A percentile compares a stretch with the other conserved stretches of the same genome.
Evolutionary conservation across 2,329 filamentous ascomycete species (phyloP).

Genomic region (Colletotrichum caudatum): DNA sequence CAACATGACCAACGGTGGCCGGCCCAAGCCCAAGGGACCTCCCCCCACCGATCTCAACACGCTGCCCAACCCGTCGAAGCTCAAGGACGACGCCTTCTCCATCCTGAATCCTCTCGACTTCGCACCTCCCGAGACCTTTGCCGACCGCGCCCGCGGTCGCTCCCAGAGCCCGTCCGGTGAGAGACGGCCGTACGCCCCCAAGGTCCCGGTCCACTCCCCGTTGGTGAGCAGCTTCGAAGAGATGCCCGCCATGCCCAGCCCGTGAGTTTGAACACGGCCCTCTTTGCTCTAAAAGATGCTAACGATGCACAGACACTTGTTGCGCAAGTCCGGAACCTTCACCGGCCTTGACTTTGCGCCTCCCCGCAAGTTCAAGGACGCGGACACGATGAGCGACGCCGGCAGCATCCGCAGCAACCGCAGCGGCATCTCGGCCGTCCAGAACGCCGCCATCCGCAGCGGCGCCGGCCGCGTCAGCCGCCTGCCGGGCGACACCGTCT

Average conservation of each 20-base stretch:
- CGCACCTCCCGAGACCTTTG: constrained; percentile 78
- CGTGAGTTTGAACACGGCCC: constrained; percentile 67
- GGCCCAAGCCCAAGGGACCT: constrained; percentile 63
- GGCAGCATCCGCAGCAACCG: constrained; percentile 77
- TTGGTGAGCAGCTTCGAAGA: constrained; percentile 89
- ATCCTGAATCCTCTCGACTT: constrained; percentile 80
- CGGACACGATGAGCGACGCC: constrained; percentile 71
- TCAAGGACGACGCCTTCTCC: constrained; percentile 84
- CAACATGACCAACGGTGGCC: constrained; percentile 53
- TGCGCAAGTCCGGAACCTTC: constrained; percentile 83
- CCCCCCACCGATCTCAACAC: constrained; percentile 80
- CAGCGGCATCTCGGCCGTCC: constrained; percentile 79
- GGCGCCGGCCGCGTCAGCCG: constrained; percentile 90
- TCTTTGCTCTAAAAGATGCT: neutral
- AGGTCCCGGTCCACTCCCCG: constrained; percentile 79
- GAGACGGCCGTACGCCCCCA: constrained; percentile 77
- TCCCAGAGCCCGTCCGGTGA: constrained; percentile 74
- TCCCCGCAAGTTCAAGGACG: constrained; percentile 77
- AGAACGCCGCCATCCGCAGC: constrained; percentile 78
- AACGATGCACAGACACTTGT: constrained; percentile 66
- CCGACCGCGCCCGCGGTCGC: constrained; percentile 77
- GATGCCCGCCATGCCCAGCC: constrained; percentile 85
- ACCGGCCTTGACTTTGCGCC: constrained; percentile 85
- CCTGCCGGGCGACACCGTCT: constrained; percentile 84
- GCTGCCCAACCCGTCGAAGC: constrained; percentile 85